Evolutionary conservation across 768 basidiomycete species (phyloP).

Genomic region (Favolaschia claudopus): DNA sequence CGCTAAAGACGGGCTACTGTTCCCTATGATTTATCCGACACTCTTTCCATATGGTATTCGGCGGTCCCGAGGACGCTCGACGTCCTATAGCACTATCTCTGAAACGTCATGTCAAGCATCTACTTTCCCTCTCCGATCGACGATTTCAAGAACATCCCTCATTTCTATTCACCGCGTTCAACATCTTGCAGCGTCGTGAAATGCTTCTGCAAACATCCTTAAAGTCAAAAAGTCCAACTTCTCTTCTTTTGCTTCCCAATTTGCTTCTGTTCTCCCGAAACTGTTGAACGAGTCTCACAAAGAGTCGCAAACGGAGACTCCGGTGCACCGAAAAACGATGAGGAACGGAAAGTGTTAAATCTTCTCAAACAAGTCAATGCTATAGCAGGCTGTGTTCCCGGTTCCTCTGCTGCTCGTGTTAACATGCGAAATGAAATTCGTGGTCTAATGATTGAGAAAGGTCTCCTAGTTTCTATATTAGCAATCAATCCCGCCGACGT

Average conservation of each 20-base stretch:
- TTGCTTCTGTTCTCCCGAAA: background rate
- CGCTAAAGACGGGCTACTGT: slow-evolving; percentile 23
- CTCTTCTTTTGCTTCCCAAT: background rate
- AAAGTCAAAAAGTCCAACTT: background rate
- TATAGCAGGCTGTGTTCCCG: slow-evolving; percentile 4
- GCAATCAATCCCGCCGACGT: background rate
- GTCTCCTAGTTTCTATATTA: background rate
- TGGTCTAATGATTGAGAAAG: background rate
- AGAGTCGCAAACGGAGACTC: background rate
- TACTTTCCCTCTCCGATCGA: slow-evolving; percentile 15
- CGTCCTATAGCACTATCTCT: background rate
- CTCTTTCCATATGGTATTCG: slow-evolving; percentile 37
- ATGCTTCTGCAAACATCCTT: slow-evolving; percentile 10
- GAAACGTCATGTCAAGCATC: slow-evolving; percentile 30
- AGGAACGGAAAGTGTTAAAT: slow-evolving; percentile 7
- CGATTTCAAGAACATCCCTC: slow-evolving; percentile 34
- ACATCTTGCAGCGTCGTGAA: slow-evolving; percentile 31
- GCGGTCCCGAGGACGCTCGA: slow-evolving; percentile 18
- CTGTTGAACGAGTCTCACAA: background rate
- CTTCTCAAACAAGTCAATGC: slow-evolving; percentile 6
- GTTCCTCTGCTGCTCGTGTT: slow-evolving; percentile 6
- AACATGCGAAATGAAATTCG: background rate
- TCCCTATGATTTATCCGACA: slow-evolving; percentile 36
- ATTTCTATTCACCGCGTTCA: slow-evolving; percentile 38
- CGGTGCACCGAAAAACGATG: background rate